A percentile compares a stretch with the other conserved stretches of the same genome.
phyloP scores from a whole-genome alignment of 768 basidiomycete genomes.

The Naematelia aurantialba region DNA sequence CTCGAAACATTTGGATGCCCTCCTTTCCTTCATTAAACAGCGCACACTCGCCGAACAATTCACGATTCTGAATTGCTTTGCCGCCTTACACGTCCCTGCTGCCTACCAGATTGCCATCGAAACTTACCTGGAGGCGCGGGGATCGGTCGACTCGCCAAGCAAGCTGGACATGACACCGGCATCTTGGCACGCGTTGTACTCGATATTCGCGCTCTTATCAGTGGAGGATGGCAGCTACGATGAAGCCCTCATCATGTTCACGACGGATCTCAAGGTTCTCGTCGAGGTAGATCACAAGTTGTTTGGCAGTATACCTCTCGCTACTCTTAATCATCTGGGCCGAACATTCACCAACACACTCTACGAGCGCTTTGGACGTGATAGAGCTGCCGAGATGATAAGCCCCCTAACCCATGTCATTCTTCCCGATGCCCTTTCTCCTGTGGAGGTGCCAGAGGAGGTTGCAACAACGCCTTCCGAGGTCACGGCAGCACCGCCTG shows the following conservation, averaged over 20 bases:
- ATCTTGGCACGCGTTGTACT: neutral
- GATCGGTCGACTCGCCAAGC: neutral
- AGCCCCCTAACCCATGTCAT: neutral
- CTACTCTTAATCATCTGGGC: neutral
- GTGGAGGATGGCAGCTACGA: neutral
- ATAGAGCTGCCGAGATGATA: conserved; percentile 6
- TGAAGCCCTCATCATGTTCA: neutral
- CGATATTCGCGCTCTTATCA: neutral
- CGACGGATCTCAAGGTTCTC: neutral
- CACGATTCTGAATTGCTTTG: neutral
- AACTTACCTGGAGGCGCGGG: neutral
- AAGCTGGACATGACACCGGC: neutral
- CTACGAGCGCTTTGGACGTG: conserved; percentile 6
- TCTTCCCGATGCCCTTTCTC: too few species aligned
- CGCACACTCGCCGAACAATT: neutral
- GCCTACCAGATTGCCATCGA: neutral
- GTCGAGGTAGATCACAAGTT: neutral
- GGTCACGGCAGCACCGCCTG: neutral
- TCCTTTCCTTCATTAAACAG: neutral
- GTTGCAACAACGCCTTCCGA: conserved; percentile 6
- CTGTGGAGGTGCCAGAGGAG: neutral
- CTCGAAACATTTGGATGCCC: neutral
- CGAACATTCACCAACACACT: conserved; percentile 5
- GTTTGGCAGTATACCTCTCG: neutral
- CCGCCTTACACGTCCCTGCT: neutral